Conservation (phyloP, 495 filamentous ascomycete genomes). For the Neurospora sp. region DNA sequence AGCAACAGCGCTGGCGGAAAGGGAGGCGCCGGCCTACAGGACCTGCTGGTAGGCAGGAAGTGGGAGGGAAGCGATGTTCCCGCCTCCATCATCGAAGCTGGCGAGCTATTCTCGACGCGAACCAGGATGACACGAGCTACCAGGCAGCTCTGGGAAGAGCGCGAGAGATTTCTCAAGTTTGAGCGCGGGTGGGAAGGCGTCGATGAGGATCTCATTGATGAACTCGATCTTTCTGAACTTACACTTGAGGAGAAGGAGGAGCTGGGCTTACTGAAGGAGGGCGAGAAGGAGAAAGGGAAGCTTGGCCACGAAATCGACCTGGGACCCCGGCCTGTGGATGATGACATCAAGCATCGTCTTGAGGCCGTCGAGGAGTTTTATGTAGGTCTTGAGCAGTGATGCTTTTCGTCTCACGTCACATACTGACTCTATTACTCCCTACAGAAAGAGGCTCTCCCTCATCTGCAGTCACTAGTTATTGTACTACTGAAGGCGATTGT, state of each 20-base stretch:
- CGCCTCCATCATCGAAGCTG: slow-evolving; percentile 89
- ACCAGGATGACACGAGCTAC: slow-evolving; percentile 86
- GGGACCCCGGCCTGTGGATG: slow-evolving; percentile 40
- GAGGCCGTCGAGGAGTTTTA: slow-evolving; percentile 75
- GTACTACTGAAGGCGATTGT: slow-evolving; percentile 82
- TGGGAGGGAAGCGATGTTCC: slow-evolving; percentile 91
- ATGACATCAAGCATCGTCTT: slow-evolving; percentile 52
- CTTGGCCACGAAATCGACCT: slow-evolving; percentile 31
- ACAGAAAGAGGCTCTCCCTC: slow-evolving; percentile 65
- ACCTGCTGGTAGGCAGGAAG: slow-evolving; percentile 61
- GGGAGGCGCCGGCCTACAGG: slow-evolving; percentile 64
- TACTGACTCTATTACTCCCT: background rate
- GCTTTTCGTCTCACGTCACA: slow-evolving; percentile 8
- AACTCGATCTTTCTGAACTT: slow-evolving; percentile 40
- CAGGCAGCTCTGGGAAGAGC: slow-evolving; percentile 88
- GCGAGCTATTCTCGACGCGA: slow-evolving; percentile 76
- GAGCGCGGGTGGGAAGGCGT: slow-evolving; percentile 73
- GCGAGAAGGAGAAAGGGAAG: slow-evolving; percentile 18
- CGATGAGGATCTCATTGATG: slow-evolving; percentile 39
- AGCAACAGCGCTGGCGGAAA: slow-evolving; percentile 84
- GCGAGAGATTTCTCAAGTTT: slow-evolving; percentile 80
- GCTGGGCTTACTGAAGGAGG: slow-evolving; percentile 23
- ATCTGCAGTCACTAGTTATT: slow-evolving; percentile 89
- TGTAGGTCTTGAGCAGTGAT: slow-evolving; percentile 41
- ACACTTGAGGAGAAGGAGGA: slow-evolving; percentile 36